Evolutionary conservation across 148 eudicot species (phyloP).

Genomic region (Heliosperma pusillum): DNA sequence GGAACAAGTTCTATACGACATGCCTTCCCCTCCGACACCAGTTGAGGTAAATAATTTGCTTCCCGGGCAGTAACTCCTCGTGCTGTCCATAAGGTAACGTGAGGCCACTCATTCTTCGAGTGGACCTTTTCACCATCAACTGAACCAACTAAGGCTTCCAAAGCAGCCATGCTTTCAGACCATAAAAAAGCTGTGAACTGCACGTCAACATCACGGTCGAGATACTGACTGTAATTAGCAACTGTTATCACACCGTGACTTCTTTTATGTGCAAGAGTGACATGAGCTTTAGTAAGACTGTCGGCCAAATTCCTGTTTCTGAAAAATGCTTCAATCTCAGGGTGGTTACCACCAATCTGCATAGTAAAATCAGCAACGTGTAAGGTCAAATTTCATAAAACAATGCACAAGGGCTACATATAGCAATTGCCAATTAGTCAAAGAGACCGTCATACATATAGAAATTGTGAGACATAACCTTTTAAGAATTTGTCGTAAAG

Average conservation of each 20-base stretch:
- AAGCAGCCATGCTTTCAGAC: slow-evolving; percentile 70
- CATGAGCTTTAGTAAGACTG: slow-evolving; percentile 57
- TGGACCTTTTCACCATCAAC: slow-evolving; percentile 63
- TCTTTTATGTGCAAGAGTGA: slow-evolving; percentile 93
- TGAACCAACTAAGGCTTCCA: slow-evolving; percentile 70
- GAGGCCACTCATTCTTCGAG: slow-evolving; percentile 83
- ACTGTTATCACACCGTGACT: slow-evolving; percentile 86
- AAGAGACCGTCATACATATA: not conserved
- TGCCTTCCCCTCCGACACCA: slow-evolving; percentile 62
- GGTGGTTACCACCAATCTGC: slow-evolving; percentile 53
- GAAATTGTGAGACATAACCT: not conserved
- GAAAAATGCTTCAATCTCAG: slow-evolving; percentile 48
- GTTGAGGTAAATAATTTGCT: slow-evolving; percentile 59
- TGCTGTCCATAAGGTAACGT: slow-evolving; percentile 81
- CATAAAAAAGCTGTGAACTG: slow-evolving; percentile 58
- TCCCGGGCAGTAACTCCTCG: slow-evolving; percentile 67
- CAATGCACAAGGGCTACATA: not conserved
- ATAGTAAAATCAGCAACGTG: not conserved
- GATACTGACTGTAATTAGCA: slow-evolving; percentile 60
- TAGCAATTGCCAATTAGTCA: not conserved
- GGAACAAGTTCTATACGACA: slow-evolving; percentile 64
- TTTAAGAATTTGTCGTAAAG: not conserved
- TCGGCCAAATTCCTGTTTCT: slow-evolving; percentile 40
- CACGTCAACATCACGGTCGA: slow-evolving; percentile 57
- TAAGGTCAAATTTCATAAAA: not conserved